These are phyloP conservation scores for Carex pumila DNA, from an alignment of 176 grass and related monocot species.

Conservation along the genomic window DNA sequence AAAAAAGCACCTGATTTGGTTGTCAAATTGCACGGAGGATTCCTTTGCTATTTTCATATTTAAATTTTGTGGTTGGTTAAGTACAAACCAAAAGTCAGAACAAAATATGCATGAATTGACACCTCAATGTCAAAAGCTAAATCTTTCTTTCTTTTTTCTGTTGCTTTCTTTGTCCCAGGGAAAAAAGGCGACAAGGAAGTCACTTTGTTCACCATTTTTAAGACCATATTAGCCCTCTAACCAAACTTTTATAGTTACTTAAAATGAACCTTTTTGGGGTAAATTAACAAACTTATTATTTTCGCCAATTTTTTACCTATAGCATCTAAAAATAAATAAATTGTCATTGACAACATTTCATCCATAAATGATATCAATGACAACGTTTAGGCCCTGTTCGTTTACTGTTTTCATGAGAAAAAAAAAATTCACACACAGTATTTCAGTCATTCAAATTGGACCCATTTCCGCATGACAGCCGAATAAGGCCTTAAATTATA, in stretches of 20 bases:
- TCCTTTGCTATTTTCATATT: background rate
- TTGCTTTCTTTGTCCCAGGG: background rate
- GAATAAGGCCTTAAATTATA: too few relatives aligned
- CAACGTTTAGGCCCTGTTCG: too few relatives aligned
- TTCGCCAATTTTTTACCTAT: too few relatives aligned
- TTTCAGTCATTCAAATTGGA: too few relatives aligned
- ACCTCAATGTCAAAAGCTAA: background rate
- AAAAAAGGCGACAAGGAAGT: background rate
- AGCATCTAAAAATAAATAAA: too few relatives aligned
- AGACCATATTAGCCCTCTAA: background rate
- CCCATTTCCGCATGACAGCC: too few relatives aligned
- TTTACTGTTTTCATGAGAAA: too few relatives aligned
- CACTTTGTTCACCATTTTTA: background rate
- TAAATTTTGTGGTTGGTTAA: background rate
- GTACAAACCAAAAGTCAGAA: background rate
- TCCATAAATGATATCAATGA: too few relatives aligned
- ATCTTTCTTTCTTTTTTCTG: background rate
- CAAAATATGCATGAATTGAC: background rate
- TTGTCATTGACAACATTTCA: too few relatives aligned
- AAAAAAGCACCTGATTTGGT: background rate
- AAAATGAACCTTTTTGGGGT: accelerated
- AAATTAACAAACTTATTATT: too few relatives aligned
- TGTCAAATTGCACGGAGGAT: background rate
- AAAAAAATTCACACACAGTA: too few relatives aligned
- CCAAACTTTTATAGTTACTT: background rate